Base-by-base conservation (phyloP, 257 asterid species). In the Fraxinus cuspidata region DNA sequence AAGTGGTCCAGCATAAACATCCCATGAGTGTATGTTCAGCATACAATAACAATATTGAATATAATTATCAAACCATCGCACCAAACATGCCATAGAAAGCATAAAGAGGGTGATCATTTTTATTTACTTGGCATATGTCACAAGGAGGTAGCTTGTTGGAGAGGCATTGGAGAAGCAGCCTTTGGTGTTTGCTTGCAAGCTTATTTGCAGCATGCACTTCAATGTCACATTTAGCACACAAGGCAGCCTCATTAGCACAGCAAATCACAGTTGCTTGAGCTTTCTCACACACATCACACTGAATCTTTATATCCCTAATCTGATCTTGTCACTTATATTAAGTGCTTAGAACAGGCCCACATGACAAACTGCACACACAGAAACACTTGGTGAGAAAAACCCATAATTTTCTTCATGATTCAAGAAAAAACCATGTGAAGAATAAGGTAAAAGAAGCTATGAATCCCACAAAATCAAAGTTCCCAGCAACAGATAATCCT, bases 121-220 rank as follows among this genome's bases (percentile, higher is more conserved):
- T 15, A 80, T 79, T 60, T 91, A 94, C 99, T 84, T 87, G 97
- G 87, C 99, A 96, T 69, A 96, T 96, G 76, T 96, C 99, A 85
- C 99, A 96, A 9, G 86, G 88, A 75, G 99, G 99, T 31, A 96
- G 97, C 87, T 93, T 90, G 81, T 80, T 89, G 74, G 97, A 88
- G 68, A 93, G 96, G 85, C 87, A 86, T 40, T 93, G 89, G 47
- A 81, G 81, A 58, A 16, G 84, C 67, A 81, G 70, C 70, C 84
- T 29, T 21, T 77, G 85, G 60, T 84, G 90, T 6, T 71, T 77
- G 64, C 70, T 21, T 8, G 86, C 83, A n/a, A 84, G 86, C 79
- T 82, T 78, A 73, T 84, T 82, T 1, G 66, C 83, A 38, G 79
- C 70, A 69, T 86, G 86, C 37, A 81, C 78, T 10, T 60, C 66